Percentiles rank a stretch among this genome's conserved stretches.
Evolutionary conservation across 768 basidiomycete species (phyloP).

Genomic region (Boletus rubroflammeus): DNA sequence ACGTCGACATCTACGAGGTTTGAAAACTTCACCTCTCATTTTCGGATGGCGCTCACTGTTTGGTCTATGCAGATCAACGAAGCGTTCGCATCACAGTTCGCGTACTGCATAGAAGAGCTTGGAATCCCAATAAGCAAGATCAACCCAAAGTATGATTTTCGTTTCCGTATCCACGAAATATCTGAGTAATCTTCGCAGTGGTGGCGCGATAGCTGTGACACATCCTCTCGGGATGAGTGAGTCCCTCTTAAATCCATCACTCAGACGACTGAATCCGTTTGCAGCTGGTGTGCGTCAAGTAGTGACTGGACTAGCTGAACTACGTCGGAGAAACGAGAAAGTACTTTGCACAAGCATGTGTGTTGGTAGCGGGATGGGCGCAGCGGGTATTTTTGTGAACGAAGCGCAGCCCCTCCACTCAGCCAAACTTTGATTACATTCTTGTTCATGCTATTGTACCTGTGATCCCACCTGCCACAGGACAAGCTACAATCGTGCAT

Average conservation of each 20-base stretch:
- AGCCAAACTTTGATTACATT: slow-evolving; percentile 24
- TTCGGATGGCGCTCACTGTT: neutral
- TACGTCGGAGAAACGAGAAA: slow-evolving; percentile 62
- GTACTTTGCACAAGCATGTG: slow-evolving; percentile 82
- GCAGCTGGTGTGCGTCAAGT: slow-evolving; percentile 83
- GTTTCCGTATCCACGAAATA: neutral
- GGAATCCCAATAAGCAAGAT: slow-evolving; percentile 74
- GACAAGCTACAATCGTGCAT: neutral
- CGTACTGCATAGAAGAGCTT: slow-evolving; percentile 85
- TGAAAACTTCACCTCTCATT: neutral
- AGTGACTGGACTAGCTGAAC: slow-evolving; percentile 82
- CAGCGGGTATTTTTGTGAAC: slow-evolving; percentile 76
- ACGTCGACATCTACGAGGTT: slow-evolving; percentile 77
- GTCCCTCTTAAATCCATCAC: slow-evolving; percentile 19
- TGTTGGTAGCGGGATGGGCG: slow-evolving; percentile 87
- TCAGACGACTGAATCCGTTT: slow-evolving; percentile 13
- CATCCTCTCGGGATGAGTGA: slow-evolving; percentile 84
- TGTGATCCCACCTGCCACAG: neutral
- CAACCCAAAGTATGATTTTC: slow-evolving; percentile 68
- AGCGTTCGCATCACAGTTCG: slow-evolving; percentile 91
- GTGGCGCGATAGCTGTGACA: slow-evolving; percentile 80
- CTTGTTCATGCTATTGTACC: neutral
- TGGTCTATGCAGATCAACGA: slow-evolving; percentile 63
- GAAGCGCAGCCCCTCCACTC: slow-evolving; percentile 38
- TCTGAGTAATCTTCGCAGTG: slow-evolving; percentile 41